These are phyloP conservation scores for Aureoboletus auriporus DNA, from an alignment of 768 basidiomycete species.

Conservation along the genomic window DNA sequence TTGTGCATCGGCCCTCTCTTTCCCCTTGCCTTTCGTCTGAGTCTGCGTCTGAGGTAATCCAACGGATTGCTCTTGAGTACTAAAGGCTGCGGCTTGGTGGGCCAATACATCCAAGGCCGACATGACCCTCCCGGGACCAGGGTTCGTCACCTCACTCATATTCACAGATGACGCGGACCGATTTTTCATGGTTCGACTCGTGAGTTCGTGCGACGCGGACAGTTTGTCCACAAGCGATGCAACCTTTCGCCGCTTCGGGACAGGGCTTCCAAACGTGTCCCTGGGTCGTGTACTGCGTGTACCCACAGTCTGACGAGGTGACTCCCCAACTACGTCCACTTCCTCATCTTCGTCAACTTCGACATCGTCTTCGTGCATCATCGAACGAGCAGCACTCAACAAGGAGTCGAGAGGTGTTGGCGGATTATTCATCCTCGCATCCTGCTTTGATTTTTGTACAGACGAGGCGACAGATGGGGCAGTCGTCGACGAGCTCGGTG, in stretches of 20 bases:
- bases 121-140: conserved; percentile 28
- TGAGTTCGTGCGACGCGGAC: conserved; percentile 1
- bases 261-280: conserved; percentile 31
- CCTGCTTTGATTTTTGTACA: conserved; percentile 15
- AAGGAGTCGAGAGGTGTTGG: conserved; percentile 56
- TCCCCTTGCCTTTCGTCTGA: conserved; percentile 19
- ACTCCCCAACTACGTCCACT: conserved; percentile 19
- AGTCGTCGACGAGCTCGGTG: conserved; percentile 31
- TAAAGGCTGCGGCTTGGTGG: conserved; percentile 62
- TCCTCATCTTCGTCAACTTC: conserved; percentile 30
- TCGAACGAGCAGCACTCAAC: conserved; percentile 55
- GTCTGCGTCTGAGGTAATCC: background rate
- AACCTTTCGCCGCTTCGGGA: conserved; percentile 37
- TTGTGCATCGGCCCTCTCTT: conserved; percentile 10
- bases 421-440: conserved; percentile 24
- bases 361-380: conserved; percentile 41
- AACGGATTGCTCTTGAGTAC: conserved; percentile 31
- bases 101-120: conserved; percentile 71
- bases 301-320: conserved; percentile 17
- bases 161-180: background rate
- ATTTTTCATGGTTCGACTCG: background rate
- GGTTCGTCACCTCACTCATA: background rate
- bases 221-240: conserved; percentile 9
- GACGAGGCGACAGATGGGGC: conserved; percentile 24
- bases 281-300: conserved; percentile 26